Evolutionary conservation across 345 rosid genomes (phyloP), one percentile per base, ranked within the genome.

Genomic region (Hevea brasiliensis): DNA sequence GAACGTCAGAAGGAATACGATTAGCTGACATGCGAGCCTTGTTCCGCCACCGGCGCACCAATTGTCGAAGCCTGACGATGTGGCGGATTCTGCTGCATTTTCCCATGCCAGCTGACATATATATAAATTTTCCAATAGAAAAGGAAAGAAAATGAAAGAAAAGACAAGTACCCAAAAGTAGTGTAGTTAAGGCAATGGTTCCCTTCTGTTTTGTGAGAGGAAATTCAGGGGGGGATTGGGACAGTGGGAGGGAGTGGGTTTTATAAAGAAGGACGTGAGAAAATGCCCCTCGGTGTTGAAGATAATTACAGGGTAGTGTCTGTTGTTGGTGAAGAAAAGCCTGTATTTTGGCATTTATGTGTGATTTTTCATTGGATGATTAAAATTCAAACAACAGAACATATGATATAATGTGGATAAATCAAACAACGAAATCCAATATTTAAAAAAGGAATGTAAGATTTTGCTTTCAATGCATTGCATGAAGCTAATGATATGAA

Each of bases 1-100:
- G 99, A n/a, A 95, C 97, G 79, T 92, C 99, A 6, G 87, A 81
- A 32, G 96, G 94, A 26, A 86, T 80, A 37, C 84, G 81, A 56
- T 57, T 77, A 65, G 78, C 87, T 0, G 97, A 89, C 81, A 85
- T 72, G 32, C 94, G 76, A 3, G 97, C 97, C 82, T 92, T 91
- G 92, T 80, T 89, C 7, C 98, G 83, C 99, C 99, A 95, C 65
- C 90, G 86, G 45, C 87, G 84, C 55, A 92, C 83, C 92, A 95
- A 77, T 72, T 92, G 99, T 17, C 94, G 87, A 21, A 95, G 96
- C 85, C 89, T 77, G 64, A 91, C 96, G 77, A 95, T 95, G 88
- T 91, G 92, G 70, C 93, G 92, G 88, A 95, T 95, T 82, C 88
- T 95, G 82, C 90, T 80, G 97, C 96, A 89, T 87, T 89, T 92